Conservation (phyloP, 2,329 filamentous ascomycete species). For the Sporothrix pallida region DNA sequence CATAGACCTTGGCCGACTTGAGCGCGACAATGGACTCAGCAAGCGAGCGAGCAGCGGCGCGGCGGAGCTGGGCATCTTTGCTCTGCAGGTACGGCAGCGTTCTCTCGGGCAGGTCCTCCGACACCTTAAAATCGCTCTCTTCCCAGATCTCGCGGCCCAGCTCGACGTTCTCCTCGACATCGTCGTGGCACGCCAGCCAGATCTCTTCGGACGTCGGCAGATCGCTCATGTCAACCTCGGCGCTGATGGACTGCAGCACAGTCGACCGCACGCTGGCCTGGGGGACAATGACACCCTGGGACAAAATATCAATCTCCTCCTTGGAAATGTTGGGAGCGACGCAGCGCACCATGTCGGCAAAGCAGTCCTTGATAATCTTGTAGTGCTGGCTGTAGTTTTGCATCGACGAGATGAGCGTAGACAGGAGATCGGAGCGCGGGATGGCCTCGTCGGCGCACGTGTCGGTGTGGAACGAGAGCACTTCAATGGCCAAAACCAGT, state of each 20-base stretch:
- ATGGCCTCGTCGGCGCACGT: constrained; percentile 76
- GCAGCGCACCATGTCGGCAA: constrained; percentile 83
- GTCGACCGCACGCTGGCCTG: constrained; percentile 81
- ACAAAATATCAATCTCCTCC: constrained; percentile 75
- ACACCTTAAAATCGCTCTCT: constrained; percentile 80
- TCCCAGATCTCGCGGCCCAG: constrained; percentile 91
- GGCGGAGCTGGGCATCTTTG: constrained; percentile 79
- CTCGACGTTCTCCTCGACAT: constrained; percentile 83
- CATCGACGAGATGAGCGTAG: constrained; percentile 78
- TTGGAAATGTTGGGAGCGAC: constrained; percentile 79
- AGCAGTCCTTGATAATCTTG: constrained; percentile 90
- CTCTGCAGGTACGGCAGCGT: constrained; percentile 81
- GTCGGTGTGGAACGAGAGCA: constrained; percentile 86
- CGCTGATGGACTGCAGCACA: constrained; percentile 85
- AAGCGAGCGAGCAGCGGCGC: constrained; percentile 80
- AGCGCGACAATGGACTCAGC: constrained; percentile 73
- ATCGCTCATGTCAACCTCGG: constrained; percentile 90
- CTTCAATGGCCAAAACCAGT: constrained; percentile 84
- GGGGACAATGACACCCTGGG: constrained; percentile 77
- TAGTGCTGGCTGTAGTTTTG: constrained; percentile 91
- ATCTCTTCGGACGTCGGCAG: constrained; percentile 86
- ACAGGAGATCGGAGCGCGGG: constrained; percentile 75
- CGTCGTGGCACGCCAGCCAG: constrained; percentile 92
- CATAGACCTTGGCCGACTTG: constrained; percentile 57
- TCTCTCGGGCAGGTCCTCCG: constrained; percentile 66